Percentiles rank a stretch among this genome's conserved stretches.
These are phyloP conservation scores for Moesziomyces antarcticus DNA, from an alignment of 1,284 basidiomycete species.

Conservation along the genomic window DNA sequence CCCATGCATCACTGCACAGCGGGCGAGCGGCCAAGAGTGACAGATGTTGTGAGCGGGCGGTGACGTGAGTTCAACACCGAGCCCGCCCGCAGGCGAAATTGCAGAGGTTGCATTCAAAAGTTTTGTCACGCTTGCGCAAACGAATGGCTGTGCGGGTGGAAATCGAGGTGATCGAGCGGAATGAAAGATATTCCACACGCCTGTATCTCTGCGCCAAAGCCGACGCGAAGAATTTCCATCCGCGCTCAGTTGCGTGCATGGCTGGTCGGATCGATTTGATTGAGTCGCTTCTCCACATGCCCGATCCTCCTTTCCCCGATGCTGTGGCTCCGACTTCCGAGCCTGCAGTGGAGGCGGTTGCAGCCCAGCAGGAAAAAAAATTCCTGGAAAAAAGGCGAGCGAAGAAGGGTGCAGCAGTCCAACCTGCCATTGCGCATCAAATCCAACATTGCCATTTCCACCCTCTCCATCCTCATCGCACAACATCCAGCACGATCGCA, in stretches of 20 bases:
- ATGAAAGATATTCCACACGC: slow-evolving; percentile 38
- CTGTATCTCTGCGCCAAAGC: slow-evolving; percentile 14
- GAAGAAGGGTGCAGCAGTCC: slow-evolving; percentile 25
- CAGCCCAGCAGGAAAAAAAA: slow-evolving; percentile 13
- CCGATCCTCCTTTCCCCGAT: no score
- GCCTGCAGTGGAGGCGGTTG: slow-evolving; percentile 22
- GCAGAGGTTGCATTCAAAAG: slow-evolving; percentile 30
- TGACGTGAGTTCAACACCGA: slow-evolving; percentile 23
- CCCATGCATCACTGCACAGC: no score
- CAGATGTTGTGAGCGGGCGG: not conserved
- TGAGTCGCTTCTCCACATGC: not conserved
- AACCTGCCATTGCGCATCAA: no score
- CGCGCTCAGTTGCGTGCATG: not conserved
- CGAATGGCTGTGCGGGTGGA: slow-evolving; percentile 10
- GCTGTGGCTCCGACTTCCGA: slow-evolving; percentile 17
- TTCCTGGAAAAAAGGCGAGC: slow-evolving; percentile 10
- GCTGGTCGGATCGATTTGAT: slow-evolving; percentile 1
- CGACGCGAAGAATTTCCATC: slow-evolving; percentile 33
- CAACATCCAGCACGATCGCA: not conserved
- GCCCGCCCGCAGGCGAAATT: not conserved
- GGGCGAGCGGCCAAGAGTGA: no score
- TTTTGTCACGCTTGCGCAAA: slow-evolving; percentile 22
- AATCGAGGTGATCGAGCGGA: slow-evolving; percentile 37
- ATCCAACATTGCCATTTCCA: no score
- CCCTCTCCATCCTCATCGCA: not conserved